Evolutionary conservation across 2,329 filamentous ascomycete species (phyloP).

Genomic region (Cadophora sp.): DNA sequence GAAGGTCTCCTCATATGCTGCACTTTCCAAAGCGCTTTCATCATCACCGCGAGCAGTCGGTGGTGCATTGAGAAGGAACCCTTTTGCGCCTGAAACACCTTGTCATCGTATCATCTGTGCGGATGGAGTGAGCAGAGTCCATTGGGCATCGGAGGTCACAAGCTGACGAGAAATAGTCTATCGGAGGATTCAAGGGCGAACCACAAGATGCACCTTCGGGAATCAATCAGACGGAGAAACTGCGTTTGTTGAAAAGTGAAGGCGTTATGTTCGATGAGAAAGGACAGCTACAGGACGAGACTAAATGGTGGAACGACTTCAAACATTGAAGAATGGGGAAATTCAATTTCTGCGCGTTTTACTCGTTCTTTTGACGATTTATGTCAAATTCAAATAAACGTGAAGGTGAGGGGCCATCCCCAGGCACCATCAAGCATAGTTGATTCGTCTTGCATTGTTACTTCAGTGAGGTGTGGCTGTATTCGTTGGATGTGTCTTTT

Average conservation of each 20-base stretch:
- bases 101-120: slow-evolving; percentile 66
- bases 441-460: no score
- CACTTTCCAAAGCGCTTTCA: slow-evolving; percentile 59
- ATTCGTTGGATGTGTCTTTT: no score
- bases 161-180: slow-evolving; percentile 30
- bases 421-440: no score
- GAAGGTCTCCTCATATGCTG: slow-evolving; percentile 64
- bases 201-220: slow-evolving; percentile 57
- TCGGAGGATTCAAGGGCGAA: slow-evolving; percentile 59
- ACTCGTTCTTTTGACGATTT: no score
- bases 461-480: no score
- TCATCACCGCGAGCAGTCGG: slow-evolving; percentile 70
- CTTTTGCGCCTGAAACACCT: slow-evolving; percentile 67
- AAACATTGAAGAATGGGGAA: no score
- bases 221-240: slow-evolving; percentile 54
- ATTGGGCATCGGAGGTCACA: neutral
- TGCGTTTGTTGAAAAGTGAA: slow-evolving; percentile 51
- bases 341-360: no score
- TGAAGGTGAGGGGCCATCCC: no score
- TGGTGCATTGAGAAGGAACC: slow-evolving; percentile 64
- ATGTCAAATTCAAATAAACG: no score
- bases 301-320: slow-evolving; percentile 53
- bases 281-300: slow-evolving; percentile 51
- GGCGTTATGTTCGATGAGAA: slow-evolving; percentile 54
- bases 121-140: slow-evolving; percentile 51